Conservation (phyloP, 352 stramenopile species). For the Globisporangium ultimum region DNA sequence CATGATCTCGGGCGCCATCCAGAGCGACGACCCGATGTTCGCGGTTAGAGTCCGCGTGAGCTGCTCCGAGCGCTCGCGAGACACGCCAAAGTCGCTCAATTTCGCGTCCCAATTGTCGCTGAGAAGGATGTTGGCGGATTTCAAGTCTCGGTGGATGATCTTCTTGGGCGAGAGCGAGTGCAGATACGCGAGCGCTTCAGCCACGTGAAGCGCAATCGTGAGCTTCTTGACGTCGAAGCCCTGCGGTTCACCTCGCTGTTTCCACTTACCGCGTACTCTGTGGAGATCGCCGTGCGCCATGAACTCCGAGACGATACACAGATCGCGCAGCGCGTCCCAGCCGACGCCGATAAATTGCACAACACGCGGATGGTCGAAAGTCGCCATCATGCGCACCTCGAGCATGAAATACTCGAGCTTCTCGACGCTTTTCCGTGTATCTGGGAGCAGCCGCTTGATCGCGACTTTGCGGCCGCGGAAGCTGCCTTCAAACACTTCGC, state of each 20-base stretch:
- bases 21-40: slow-evolving; percentile 43
- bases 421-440: slow-evolving; percentile 33
- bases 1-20: slow-evolving; percentile 49
- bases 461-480: slow-evolving; percentile 38
- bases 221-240: slow-evolving; percentile 31
- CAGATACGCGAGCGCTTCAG: slow-evolving; percentile 57
- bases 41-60: slow-evolving; percentile 41
- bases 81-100: slow-evolving; percentile 57
- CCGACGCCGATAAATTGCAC: slow-evolving; percentile 36
- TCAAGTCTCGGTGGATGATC: slow-evolving; percentile 42
- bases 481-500: slow-evolving; percentile 35
- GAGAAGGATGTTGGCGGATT: slow-evolving; percentile 46
- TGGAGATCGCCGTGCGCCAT: slow-evolving; percentile 36
- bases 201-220: slow-evolving; percentile 49
- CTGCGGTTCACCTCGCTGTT: slow-evolving; percentile 1
- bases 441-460: slow-evolving; percentile 45
- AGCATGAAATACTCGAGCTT: slow-evolving; percentile 49
- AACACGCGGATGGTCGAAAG: slow-evolving; percentile 39
- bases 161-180: slow-evolving; percentile 44
- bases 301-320: slow-evolving; percentile 33
- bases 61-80: slow-evolving; percentile 20
- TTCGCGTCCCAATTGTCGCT: slow-evolving; percentile 40
- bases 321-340: slow-evolving; percentile 26
- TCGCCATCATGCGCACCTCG: slow-evolving; percentile 42
- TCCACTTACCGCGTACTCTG: slow-evolving; percentile 20